Conservation (phyloP, 805 yeast species). For the Peterozyma xylosa region DNA sequence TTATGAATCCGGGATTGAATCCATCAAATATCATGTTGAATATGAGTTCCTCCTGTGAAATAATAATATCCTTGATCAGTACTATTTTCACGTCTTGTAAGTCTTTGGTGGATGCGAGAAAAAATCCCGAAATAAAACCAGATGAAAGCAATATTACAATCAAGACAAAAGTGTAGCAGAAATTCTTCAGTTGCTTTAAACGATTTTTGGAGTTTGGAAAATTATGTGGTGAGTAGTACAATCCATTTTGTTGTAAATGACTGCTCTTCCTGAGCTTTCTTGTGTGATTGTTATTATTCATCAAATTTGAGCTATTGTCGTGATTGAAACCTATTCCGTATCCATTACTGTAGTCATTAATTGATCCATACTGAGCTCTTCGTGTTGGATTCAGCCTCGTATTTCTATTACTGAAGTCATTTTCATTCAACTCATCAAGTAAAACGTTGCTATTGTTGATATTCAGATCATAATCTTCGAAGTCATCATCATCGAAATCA, state of each 20-base stretch:
- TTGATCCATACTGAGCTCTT: conserved; percentile 11
- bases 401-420: too few relatives aligned
- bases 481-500: conserved; percentile 36
- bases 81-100: conserved; percentile 56
- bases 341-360: conserved; percentile 5
- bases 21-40: conserved; percentile 76
- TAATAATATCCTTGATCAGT: conserved; percentile 62
- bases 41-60: conserved; percentile 77
- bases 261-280: too few relatives aligned
- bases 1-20: conserved; percentile 79
- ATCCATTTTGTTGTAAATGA: not conserved
- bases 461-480: conserved; percentile 18
- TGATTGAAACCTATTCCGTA: conserved; percentile 13
- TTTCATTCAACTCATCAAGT: conserved; percentile 1
- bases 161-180: conserved; percentile 35
- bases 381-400: too few relatives aligned
- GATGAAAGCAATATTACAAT: conserved; percentile 48
- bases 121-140: conserved; percentile 78
- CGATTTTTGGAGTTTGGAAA: conserved; percentile 24
- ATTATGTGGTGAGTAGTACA: conserved; percentile 28
- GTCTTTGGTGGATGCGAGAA: conserved; percentile 82
- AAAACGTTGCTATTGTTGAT: conserved; percentile 5
- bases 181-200: conserved; percentile 20
- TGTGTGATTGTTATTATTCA: conserved; percentile 10
- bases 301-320: conserved; percentile 8